These are phyloP conservation scores for Sphaerulina vaccinii DNA, from an alignment of 2,329 filamentous ascomycete genomes.

Conservation along the genomic window DNA sequence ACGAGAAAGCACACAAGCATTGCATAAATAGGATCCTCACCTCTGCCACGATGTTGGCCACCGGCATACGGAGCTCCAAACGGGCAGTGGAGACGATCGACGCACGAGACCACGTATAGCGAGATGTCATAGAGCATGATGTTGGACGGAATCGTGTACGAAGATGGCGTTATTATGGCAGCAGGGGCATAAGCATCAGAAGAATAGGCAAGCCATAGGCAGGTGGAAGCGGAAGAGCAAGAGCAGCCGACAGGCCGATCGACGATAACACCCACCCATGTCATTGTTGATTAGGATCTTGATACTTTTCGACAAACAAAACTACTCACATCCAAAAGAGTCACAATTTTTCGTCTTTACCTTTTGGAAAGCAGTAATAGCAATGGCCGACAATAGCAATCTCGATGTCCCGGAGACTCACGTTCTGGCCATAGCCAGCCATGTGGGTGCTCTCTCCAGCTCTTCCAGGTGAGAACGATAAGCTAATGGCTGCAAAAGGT, in stretches of 20 bases:
- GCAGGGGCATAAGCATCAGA: background rate
- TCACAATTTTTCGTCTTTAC: background rate
- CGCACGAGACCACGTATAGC: constrained; percentile 1
- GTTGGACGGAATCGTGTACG: constrained; percentile 7
- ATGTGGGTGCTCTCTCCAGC: constrained; percentile 64
- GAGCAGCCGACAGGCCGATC: constrained; percentile 10
- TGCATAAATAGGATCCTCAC: background rate
- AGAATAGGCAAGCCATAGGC: background rate
- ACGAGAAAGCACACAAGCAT: background rate
- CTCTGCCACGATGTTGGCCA: background rate
- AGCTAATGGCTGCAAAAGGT: constrained; percentile 52
- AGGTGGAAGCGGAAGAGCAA: constrained; percentile 2
- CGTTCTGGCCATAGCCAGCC: constrained; percentile 87
- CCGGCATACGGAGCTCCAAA: background rate
- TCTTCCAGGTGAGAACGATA: constrained; percentile 33
- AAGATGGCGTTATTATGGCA: constrained; percentile 1
- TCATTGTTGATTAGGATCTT: constrained; percentile 19
- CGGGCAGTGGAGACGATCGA: background rate
- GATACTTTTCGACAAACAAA: constrained; percentile 10
- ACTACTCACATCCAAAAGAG: background rate
- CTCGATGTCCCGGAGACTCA: constrained; percentile 57
- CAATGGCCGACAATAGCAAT: constrained; percentile 25
- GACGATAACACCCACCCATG: constrained; percentile 15
- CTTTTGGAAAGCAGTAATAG: background rate
- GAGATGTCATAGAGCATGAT: constrained; percentile 8